A percentile compares a stretch with the other conserved stretches of the same genome.
Conservation (phyloP, 768 basidiomycete species). For the Cubamyces sp. region DNA sequence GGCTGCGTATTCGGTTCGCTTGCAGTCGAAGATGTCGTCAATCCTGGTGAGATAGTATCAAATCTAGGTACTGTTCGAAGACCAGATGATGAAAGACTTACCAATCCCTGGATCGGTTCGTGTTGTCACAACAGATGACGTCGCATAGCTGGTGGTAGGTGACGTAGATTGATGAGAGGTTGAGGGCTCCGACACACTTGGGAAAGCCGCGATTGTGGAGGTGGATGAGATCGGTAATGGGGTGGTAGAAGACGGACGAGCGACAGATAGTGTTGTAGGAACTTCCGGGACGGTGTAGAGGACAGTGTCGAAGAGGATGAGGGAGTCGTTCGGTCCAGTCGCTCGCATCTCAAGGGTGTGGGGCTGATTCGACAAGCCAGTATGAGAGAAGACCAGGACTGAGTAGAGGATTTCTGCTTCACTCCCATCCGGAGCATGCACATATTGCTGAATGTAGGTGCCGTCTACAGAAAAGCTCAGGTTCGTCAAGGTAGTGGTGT, state of each 20-base stretch:
- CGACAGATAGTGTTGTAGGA: no score
- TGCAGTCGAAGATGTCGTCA: no score
- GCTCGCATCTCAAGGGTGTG: slow-evolving; percentile 13
- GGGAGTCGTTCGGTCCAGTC: neutral
- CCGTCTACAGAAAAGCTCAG: slow-evolving; percentile 14
- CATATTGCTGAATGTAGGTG: neutral
- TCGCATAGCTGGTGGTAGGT: no score
- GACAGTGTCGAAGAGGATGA: slow-evolving; percentile 16
- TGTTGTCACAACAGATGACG: no score
- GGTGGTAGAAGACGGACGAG: slow-evolving; percentile 5
- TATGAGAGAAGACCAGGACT: slow-evolving; percentile 5
- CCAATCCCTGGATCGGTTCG: no score
- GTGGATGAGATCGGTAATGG: neutral
- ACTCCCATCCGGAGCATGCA: slow-evolving; percentile 7
- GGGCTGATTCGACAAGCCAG: neutral
- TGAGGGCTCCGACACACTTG: no score
- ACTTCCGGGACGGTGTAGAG: slow-evolving; percentile 10
- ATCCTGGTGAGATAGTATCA: no score
- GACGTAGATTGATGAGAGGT: no score
- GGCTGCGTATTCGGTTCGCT: no score
- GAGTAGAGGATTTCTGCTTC: neutral
- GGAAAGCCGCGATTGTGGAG: neutral
- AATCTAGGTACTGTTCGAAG: no score
- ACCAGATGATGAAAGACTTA: no score
- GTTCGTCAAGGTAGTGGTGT: slow-evolving; percentile 17